Percentiles rank a stretch among this genome's conserved stretches.
Evolutionary conservation across 1,284 basidiomycete species (phyloP).

Genomic region (Moesziomyces globuligerus): DNA sequence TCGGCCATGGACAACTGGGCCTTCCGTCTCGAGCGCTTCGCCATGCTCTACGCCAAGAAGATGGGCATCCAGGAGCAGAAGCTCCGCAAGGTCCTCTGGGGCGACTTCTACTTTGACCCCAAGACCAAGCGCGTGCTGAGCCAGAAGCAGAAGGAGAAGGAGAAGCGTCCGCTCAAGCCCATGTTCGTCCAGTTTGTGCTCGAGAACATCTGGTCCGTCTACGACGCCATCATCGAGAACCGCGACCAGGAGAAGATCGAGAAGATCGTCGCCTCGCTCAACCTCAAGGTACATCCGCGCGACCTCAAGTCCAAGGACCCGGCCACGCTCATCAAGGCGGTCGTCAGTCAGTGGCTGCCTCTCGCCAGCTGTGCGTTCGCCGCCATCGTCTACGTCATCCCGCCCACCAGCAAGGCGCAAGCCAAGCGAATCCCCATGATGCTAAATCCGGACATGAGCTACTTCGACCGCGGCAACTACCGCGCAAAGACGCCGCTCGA

Average conservation of each 20-base stretch:
- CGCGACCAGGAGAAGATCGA: conserved; percentile 75
- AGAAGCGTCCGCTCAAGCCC: conserved; percentile 82
- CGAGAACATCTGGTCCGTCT: conserved; percentile 97
- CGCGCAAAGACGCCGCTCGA: conserved; percentile 72
- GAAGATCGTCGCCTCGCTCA: conserved; percentile 87
- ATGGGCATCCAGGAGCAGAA: conserved; percentile 90
- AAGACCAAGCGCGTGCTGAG: conserved; percentile 94
- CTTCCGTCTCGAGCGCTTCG: conserved; percentile 92
- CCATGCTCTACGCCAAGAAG: conserved; percentile 89
- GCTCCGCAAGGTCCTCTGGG: conserved; percentile 90
- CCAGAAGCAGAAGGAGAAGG: conserved; percentile 81
- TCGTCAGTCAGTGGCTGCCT: conserved; percentile 96
- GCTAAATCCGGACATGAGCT: conserved; percentile 80
- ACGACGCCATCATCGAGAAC: conserved; percentile 69
- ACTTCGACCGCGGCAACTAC: conserved; percentile 69
- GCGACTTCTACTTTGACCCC: conserved; percentile 95
- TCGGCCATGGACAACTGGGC: conserved; percentile 98
- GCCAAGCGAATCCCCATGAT: conserved; percentile 87
- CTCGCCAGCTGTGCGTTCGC: conserved; percentile 93
- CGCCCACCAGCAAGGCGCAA: conserved; percentile 85
- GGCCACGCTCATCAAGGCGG: conserved; percentile 81
- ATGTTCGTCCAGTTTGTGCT: conserved; percentile 97
- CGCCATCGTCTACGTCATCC: conserved; percentile 88
- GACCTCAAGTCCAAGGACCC: conserved; percentile 93
- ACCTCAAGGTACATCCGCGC: conserved; percentile 84